Evolutionary conservation across 441 rosid genomes (phyloP), one percentile per base, ranked within the genome.

Genomic region (Aquilaria agallochum): DNA sequence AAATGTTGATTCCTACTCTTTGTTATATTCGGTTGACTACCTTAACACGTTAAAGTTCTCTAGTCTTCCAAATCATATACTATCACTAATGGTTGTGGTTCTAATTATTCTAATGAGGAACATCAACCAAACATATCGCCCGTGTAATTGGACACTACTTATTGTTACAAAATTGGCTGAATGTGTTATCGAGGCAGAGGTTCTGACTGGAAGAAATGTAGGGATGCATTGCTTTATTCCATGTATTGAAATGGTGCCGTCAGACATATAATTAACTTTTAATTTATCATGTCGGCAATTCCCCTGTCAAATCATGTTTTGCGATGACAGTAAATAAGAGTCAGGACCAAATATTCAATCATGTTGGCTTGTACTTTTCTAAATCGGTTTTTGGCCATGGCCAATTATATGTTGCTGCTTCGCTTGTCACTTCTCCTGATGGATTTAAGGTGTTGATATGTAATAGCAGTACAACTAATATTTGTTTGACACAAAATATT

Each of bases 51-150:
- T 68, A 0, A 46, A 9, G 1, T 31, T 68, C 2, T 7, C 27
- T 12, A 59, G 62, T 32, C 48, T 0, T 11, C 53, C 63, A 9
- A 5, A 55, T 7, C 72, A 68, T 32, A 44, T 14, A n/a, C 5
- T 56, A 11, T 7, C 5, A 0, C 11, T 68, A 2, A 62, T 61
- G 13, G 27, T 49, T 1, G 61, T 45, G 2, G 9, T 11, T 2
- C 53, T 47, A 3, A 10, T 64, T 0, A 70, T 70, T 51, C 13
- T 70, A 2, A 4, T 70, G 1, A 33, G 74, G 42, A 70, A 70
- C 49, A 5, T 70, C 1, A 59, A 64, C 2, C 60, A 31, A 27
- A 6, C 6, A 0, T 3, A 10, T 0, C 53, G 69, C 0, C 42
- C 64, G 3, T 70, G 69, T 11, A 63, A 63, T 51, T 58, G 73